Evolutionary conservation across 2,329 filamentous ascomycete species (phyloP).

Genomic region (Claviceps fusiformis): DNA sequence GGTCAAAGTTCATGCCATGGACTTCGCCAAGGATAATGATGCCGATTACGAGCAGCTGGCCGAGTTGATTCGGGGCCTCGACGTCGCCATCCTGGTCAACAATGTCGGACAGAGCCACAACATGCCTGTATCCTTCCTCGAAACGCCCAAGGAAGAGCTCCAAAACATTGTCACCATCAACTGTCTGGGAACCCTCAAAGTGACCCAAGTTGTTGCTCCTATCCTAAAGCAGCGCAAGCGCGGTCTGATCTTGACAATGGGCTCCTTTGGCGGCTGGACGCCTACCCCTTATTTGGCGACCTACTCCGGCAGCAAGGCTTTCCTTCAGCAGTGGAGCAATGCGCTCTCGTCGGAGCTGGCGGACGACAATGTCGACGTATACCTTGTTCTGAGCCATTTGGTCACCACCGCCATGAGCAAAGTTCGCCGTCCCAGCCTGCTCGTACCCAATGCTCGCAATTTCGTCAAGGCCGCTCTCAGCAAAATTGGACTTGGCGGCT

Average conservation of each 20-base stretch:
- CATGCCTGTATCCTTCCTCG: conserved; percentile 79
- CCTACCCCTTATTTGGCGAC: conserved; percentile 88
- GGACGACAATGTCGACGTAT: conserved; percentile 70
- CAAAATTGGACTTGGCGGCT: conserved; percentile 72
- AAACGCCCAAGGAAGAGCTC: conserved; percentile 68
- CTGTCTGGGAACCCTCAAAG: conserved; percentile 76
- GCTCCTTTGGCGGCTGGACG: conserved; percentile 84
- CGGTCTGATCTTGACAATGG: conserved; percentile 92
- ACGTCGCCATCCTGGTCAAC: conserved; percentile 83
- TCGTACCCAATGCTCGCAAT: conserved; percentile 67
- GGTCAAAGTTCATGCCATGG: conserved; percentile 76
- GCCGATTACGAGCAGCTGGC: conserved; percentile 66
- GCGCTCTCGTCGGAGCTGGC: conserved; percentile 74
- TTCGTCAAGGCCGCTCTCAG: conserved; percentile 69
- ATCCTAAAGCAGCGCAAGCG: conserved; percentile 72
- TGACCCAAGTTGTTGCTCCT: conserved; percentile 74
- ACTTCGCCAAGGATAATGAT: conserved; percentile 70
- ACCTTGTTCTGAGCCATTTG: conserved; percentile 83
- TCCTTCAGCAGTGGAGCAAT: conserved; percentile 91
- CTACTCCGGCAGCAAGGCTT: conserved; percentile 95
- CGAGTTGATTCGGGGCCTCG: conserved; percentile 54
- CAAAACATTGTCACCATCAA: conserved; percentile 90
- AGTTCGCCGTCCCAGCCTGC: conserved; percentile 61
- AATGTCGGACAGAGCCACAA: conserved; percentile 92
- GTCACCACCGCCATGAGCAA: conserved; percentile 97